Conservation (phyloP, 208 protist genomes). For the Trichomonas tenax region DNA sequence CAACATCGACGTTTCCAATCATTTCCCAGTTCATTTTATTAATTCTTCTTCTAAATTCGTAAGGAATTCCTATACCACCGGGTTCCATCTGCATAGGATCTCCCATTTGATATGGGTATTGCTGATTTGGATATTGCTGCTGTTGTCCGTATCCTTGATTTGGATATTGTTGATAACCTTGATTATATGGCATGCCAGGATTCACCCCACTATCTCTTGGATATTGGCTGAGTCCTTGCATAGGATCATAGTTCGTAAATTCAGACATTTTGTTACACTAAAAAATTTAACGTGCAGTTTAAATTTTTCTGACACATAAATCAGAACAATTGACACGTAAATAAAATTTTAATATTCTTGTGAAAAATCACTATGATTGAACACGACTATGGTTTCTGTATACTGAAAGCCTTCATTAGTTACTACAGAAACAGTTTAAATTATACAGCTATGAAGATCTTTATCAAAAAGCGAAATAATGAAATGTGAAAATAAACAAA, state of each 20-base stretch:
- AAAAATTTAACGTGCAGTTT: not conserved
- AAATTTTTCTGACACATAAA: too few species aligned
- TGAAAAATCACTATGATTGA: too few species aligned
- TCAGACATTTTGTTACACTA: not conserved
- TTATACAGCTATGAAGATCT: too few species aligned
- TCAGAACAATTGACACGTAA: too few species aligned
- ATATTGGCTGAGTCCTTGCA: not conserved
- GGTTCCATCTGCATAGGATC: not conserved
- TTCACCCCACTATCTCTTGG: not conserved
- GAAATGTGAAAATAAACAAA: too few species aligned
- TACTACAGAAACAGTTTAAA: too few species aligned
- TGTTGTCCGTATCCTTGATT: not conserved
- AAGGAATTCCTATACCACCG: not conserved
- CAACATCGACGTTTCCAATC: not conserved
- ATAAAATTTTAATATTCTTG: too few species aligned
- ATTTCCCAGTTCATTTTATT: conserved; percentile 19
- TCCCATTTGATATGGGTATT: not conserved
- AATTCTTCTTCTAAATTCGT: not conserved
- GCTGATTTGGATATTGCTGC: not conserved
- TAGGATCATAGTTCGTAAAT: not conserved
- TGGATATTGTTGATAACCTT: not conserved
- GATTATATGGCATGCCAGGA: not conserved
- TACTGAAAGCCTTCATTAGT: too few species aligned
- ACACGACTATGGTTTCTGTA: too few species aligned
- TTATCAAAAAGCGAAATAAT: too few species aligned